Evolutionary conservation across 2,329 filamentous ascomycete genomes (phyloP).

Genomic region (Arachnomyces sp.): DNA sequence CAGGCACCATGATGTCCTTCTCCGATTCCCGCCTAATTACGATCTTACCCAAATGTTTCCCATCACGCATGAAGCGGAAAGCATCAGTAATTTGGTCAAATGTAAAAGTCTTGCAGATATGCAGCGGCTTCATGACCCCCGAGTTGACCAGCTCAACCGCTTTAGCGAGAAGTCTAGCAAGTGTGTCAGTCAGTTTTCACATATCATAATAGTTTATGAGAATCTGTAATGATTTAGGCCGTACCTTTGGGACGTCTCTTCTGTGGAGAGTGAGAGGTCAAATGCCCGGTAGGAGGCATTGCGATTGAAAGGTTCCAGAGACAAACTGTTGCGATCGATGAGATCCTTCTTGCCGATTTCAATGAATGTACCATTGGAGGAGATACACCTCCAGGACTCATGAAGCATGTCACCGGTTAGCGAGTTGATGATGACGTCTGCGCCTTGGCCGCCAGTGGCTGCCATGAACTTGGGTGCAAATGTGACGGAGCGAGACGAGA

Average conservation of each 20-base stretch:
- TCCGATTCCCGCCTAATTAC: slow-evolving; percentile 20
- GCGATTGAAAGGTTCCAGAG: slow-evolving; percentile 12
- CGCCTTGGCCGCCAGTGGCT: slow-evolving; percentile 17
- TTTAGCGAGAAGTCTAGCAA: slow-evolving; percentile 1
- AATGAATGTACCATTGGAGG: slow-evolving; percentile 16
- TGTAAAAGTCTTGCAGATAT: slow-evolving; percentile 14
- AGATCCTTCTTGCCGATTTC: slow-evolving; percentile 19
- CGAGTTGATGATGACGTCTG: slow-evolving; percentile 23
- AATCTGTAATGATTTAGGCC: too few relatives aligned
- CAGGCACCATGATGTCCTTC: neutral
- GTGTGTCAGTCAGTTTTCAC: too few relatives aligned
- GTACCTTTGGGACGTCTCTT: too few relatives aligned
- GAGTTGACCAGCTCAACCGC: slow-evolving; percentile 1
- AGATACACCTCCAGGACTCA: slow-evolving; percentile 20
- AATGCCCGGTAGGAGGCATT: slow-evolving; percentile 11
- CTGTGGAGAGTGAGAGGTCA: too few relatives aligned
- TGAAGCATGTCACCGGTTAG: slow-evolving; percentile 21
- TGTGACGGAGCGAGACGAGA: slow-evolving; percentile 14
- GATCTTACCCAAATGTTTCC: slow-evolving; percentile 31
- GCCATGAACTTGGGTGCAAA: slow-evolving; percentile 15
- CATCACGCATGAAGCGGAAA: slow-evolving; percentile 23
- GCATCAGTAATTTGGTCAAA: slow-evolving; percentile 21
- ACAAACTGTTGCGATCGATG: slow-evolving; percentile 7
- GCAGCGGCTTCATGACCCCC: slow-evolving; percentile 1
- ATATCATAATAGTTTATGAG: too few relatives aligned